These are phyloP conservation scores for Cercospora sojina DNA, from an alignment of 2,329 filamentous ascomycete genomes.

Conservation along the genomic window DNA sequence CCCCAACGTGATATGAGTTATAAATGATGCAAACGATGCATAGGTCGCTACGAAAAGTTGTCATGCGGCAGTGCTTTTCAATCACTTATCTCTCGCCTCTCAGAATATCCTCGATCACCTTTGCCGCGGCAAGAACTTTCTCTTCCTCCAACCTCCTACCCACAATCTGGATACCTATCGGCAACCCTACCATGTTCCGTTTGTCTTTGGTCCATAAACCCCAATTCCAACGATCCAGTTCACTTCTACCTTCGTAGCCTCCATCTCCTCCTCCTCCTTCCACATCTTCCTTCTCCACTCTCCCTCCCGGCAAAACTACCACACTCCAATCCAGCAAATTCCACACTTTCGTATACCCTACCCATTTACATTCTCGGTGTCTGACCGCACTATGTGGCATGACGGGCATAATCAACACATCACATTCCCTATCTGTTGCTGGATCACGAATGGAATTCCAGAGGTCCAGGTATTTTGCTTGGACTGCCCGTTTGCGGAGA, in stretches of 20 bases:
- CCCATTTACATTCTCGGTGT: conserved; percentile 38
- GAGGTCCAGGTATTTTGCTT: conserved; percentile 59
- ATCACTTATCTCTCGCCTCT: neutral
- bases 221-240: conserved; percentile 55
- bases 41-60: neutral
- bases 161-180: conserved; percentile 77
- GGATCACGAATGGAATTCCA: conserved; percentile 53
- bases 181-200: conserved; percentile 77
- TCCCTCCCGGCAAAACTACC: conserved; percentile 56
- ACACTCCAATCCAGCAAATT: conserved; percentile 56
- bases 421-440: conserved; percentile 46
- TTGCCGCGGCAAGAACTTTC: conserved; percentile 73
- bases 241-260: conserved; percentile 50
- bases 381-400: conserved; percentile 61
- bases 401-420: conserved; percentile 58
- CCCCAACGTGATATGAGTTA: conserved; percentile 5
- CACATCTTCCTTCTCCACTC: conserved; percentile 42
- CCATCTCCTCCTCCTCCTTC: conserved; percentile 35
- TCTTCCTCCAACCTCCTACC: conserved; percentile 77
- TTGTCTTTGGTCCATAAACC: conserved; percentile 62
- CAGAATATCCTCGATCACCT: conserved; percentile 15
- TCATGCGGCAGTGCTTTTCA: neutral
- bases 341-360: conserved; percentile 37
- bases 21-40: neutral
- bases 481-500: conserved; percentile 53